Evolutionary conservation across 1,139 yeast species (phyloP), one percentile per base, ranked within the genome.

Genomic region (Eremothecium gossypii): DNA sequence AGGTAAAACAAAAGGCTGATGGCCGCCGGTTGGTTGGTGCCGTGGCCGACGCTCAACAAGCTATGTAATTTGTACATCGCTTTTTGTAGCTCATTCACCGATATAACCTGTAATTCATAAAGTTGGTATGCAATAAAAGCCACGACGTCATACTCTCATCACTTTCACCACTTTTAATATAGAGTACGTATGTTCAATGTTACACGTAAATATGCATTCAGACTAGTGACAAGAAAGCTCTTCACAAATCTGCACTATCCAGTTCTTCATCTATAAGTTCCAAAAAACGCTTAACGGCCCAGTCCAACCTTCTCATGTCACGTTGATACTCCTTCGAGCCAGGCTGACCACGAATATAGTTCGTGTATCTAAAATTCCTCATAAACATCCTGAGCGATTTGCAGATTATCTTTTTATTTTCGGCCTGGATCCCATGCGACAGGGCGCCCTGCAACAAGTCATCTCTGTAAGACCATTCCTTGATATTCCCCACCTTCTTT

Each of bases 321-420:
- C 76, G 79, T 47, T 69, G 70, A 6, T 49, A 50, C 10, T 48
- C 49, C 36, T 52, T 58, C 2, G 51, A 45, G 4, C 51, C 51
- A 27, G 47, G 41, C 3, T 40, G 39, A 1, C 83, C 77, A 34
- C 68, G 65, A n/a, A 78, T 61, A 37, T 80, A 68, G 36, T 68
- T 72, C 55, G 81, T 72, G 13, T 61, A 61, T 42, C 66, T 64
- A 9, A 81, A 71, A 37, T 71, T 73, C 45, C 76, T 74, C 41
- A 83, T 63, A 60, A 86, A 83, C 60, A 76, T 81, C 51, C 76
- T 83, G 34, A 89, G 59, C 3, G 96, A 96, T 55, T 82, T 75
- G 41, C 86, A 60, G 28, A 61, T 57, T 27, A 85, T 61, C 1
- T 74, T 67, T 1, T 71, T 67, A 50, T 83, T 81, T 35, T 82